These are phyloP conservation scores for Backusella tarrabulga DNA, from an alignment of 192 early-diverging fungal species.

Conservation along the genomic window DNA sequence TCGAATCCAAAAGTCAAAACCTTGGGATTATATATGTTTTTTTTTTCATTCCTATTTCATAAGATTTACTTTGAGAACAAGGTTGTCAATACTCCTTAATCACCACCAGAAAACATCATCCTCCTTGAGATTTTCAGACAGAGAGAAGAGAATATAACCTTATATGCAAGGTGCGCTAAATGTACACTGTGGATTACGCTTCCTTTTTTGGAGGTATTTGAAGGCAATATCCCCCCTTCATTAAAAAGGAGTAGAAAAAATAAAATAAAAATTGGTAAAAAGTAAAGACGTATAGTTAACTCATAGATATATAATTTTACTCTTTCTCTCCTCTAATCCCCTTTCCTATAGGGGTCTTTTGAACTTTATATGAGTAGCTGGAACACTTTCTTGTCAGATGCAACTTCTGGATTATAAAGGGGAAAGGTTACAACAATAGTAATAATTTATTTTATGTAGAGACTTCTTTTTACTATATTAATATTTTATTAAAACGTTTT, in stretches of 20 bases:
- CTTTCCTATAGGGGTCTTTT: neutral
- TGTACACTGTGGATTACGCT: neutral
- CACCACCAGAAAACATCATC: neutral
- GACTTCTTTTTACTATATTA: neutral
- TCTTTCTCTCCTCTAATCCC: neutral
- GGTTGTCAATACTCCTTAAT: neutral
- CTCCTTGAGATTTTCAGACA: neutral
- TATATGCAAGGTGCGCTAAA: neutral
- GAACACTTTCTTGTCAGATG: neutral
- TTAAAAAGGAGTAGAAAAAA: neutral
- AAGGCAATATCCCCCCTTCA: neutral
- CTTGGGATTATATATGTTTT: conserved; percentile 1
- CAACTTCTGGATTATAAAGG: neutral
- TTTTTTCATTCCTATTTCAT: neutral
- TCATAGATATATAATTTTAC: neutral
- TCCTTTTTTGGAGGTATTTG: neutral
- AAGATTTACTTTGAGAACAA: neutral
- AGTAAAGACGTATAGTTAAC: neutral
- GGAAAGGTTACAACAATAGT: neutral
- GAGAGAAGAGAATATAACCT: neutral
- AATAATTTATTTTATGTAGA: neutral
- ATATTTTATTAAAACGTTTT: neutral
- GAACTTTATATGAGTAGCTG: neutral
- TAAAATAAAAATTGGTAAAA: neutral
- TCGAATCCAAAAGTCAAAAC: neutral